Base-by-base conservation (phyloP, 1,284 basidiomycete genomes). In the Mycena sp. region DNA sequence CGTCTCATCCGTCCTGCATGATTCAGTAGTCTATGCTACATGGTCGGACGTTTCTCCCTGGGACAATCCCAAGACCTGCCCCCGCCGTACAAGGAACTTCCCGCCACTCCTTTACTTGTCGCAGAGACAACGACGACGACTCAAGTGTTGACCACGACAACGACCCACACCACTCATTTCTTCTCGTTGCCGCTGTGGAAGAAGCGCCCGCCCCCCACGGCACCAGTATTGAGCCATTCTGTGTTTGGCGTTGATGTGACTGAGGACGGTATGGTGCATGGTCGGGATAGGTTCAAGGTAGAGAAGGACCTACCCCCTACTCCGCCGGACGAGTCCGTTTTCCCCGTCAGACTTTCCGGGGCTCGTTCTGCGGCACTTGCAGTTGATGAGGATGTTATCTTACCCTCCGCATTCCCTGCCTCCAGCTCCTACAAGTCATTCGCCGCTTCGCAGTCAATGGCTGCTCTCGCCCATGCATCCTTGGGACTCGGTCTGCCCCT, bases 241-340 rank as follows among this genome's bases (percentile, higher is more conserved):
- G 35, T 71, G 43, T 53, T 54, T 38, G 40, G 43, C 58, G 58
- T 51, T 44, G 61, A 26, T 56, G 61, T 51, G 28, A 61, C 50
- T 12, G 68, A 69, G 52, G 65, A 72, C 63, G 71, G 73, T 38
- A 57, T 56, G 35, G 21, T 69, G 17, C 41, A 52, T 35, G 32
- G 48, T 14, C 64, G 57, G 50, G 73, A 65, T 44, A 72, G 73
- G n/a, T 66, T 78, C 35, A 70, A 76, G 58, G 71, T 84, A 38
- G 85, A 91, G 69, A 91, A 92, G 73, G 86, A 85, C 12, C 82
- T 92, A 25, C 90, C 90, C 45, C 88, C 88, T 2, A 88, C 83
- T 2, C 91, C 90, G 17, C 70, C 75, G 30, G 73, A 73, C 28
- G 75, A 77, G 37, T 40, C 62, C 11, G 29, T 53, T 12, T 46